Conservation (phyloP, 2,329 filamentous ascomycete species). For the Calonectria fujianensis region DNA sequence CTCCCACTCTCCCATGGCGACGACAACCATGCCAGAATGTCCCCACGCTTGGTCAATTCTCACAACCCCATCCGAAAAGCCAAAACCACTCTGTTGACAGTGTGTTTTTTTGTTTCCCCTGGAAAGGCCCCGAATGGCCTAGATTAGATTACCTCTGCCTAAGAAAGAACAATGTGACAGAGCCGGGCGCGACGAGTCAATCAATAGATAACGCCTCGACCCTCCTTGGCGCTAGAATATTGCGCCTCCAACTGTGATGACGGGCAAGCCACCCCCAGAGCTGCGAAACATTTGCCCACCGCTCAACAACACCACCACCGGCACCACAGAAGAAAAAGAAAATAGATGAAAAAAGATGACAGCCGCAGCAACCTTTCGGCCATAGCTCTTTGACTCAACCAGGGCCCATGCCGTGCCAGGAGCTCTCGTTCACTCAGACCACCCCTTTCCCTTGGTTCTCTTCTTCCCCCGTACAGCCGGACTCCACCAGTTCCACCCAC, state of each 20-base stretch:
- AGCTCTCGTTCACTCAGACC: conserved; percentile 1
- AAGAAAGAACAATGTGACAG: neutral
- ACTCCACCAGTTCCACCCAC: conserved; percentile 38
- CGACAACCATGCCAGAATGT: conserved; percentile 12
- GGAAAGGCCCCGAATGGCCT: conserved; percentile 13
- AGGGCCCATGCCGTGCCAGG: conserved; percentile 12
- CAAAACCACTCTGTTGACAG: neutral
- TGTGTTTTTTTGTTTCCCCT: conserved; percentile 2
- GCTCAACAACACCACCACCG: neutral
- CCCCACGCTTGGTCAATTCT: neutral
- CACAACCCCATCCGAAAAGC: neutral
- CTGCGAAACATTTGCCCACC: conserved; percentile 22
- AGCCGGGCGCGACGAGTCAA: conserved; percentile 6
- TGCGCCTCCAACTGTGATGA: neutral
- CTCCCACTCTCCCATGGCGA: conserved; percentile 19
- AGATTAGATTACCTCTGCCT: neutral
- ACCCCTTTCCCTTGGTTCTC: conserved; percentile 1
- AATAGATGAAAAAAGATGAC: neutral
- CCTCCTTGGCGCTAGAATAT: conserved; percentile 11
- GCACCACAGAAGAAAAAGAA: neutral
- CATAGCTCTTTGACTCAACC: neutral
- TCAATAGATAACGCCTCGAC: conserved; percentile 17
- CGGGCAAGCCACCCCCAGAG: conserved; percentile 10
- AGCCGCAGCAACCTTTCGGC: neutral
- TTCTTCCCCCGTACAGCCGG: conserved; percentile 10